Evolutionary conservation across 768 basidiomycete genomes (phyloP), one percentile per base, ranked within the genome.

Genomic region (Boletus rubropictus): DNA sequence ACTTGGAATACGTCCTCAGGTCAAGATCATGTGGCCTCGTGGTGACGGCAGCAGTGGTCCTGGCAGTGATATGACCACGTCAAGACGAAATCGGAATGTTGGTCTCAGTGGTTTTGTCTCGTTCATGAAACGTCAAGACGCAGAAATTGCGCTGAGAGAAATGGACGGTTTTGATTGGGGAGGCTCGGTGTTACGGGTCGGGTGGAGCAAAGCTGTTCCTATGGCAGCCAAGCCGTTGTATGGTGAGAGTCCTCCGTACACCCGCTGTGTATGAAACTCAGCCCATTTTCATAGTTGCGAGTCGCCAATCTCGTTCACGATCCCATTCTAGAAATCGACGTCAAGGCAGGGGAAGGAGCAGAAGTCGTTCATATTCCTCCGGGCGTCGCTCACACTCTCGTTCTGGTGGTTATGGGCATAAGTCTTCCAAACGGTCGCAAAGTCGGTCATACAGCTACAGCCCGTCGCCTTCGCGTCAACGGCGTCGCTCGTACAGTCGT

Each of bases 1-100:
- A 28, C 39, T 46, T 21, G 48, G 17, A 25, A 28, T 7, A 17
- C 17, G 48, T 14, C 21, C 49, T 46, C n/a, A 92, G 89, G 89
- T 93, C 36, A 92, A 95, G 73, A 83, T 98, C 54, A 97, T 98
- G 94, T 98, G 93, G 93, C 95, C 94, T n/a, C 82, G 95, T 33
- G 79, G 82, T 10, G 91, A 94, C 60, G 76, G 69, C 15, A 73
- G 77, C 2, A 53, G 67, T 6, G 84, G 85, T 25, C 82, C 85
- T 39, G 89, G 84, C 2, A 78, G 81, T 20, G 84, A 89, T 37
- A 86, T 90, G 77, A 85, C 84, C 20, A 67, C 78, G 7, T 76
- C 82, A 14, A 77, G 92, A 35, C 76, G 83, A 39, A 74, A 70
- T 40, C 87, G 88, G 66, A 84, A 76, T 57, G 61, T 82, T 11